Base-by-base conservation (phyloP, 202 grass and related monocot genomes). In the Setaria italica region DNA sequence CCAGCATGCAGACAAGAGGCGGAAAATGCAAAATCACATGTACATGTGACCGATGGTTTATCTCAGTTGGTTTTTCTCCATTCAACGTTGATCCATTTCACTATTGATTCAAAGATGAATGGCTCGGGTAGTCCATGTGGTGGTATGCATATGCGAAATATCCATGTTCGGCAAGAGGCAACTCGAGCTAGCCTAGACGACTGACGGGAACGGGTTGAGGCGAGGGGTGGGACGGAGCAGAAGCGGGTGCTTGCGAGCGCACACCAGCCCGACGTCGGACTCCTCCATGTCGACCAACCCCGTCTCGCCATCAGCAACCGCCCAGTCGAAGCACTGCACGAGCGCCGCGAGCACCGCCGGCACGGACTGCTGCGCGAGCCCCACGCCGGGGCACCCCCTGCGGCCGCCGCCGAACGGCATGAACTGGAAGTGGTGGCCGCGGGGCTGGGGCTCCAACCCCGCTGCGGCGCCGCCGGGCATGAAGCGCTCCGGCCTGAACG, bases 271-370 rank as follows among this genome's bases (percentile, higher is more conserved):
- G 71, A 25, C 90, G 50, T 85, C 83, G 25, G 67, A 79, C 67
- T 95, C 93, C 9, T 93, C 89, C 93, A 93, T 95, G 62, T 87
- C 59, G 0, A 93, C 59, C 62, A 10, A 2, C 9, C 30, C 5
- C 2, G 33, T 5, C 76, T 20, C 51, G 10, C 14, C 45, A 5
- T 11, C 41, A 1, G 3, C 20, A 19, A 50, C 25, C 4, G 58
- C 74, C 90, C 90, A 95, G 6, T 92, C 76, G 69, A 95, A 95
- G 86, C 93, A 91, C 72, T 95, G 93, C 41, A 95, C 64, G 3
- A 95, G 70, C 20, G 86, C 88, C 0, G 90, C 93, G 17, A 91
- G 72, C 0, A 85, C 80, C 6, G 70, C 80, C 1, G 88, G 90
- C 79, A 92, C 88, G 5, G 86, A 91, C 87, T 95, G 93, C 67